phyloP scores from a whole-genome alignment of 306 rosid species.

The Quercus alba region DNA sequence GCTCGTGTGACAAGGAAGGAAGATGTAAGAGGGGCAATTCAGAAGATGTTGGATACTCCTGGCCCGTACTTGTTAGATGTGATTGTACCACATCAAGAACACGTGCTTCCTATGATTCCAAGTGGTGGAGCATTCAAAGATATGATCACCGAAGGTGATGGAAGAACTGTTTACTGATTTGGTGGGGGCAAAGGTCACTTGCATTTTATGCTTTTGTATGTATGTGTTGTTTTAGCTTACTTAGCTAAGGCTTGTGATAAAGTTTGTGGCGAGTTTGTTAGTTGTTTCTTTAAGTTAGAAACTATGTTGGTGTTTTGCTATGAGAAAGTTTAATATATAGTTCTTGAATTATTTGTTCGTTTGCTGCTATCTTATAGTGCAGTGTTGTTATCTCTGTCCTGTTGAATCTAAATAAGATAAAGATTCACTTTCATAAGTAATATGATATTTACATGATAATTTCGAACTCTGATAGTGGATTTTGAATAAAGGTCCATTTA shows the following conservation, averaged over 20 bases:
- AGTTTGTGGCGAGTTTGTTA: not conserved
- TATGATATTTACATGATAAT: no score
- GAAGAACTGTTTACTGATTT: conserved; percentile 52
- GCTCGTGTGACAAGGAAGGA: conserved; percentile 63
- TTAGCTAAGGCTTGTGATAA: not conserved
- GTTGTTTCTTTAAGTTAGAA: not conserved
- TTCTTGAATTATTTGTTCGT: not conserved
- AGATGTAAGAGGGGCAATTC: conserved; percentile 63
- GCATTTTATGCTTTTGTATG: conserved; percentile 4
- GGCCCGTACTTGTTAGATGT: conserved; percentile 93
- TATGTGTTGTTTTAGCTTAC: conserved; percentile 5
- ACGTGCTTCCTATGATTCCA: conserved; percentile 94
- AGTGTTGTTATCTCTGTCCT: no score
- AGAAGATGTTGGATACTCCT: conserved; percentile 78
- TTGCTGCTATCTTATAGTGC: not conserved
- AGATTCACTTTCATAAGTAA: no score
- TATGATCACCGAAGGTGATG: conserved; percentile 86
- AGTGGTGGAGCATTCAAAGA: conserved; percentile 89
- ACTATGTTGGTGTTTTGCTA: not conserved
- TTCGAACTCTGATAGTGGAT: no score
- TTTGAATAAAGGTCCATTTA: no score
- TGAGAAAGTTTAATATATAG: not conserved
- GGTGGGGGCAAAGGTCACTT: not conserved
- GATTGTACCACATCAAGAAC: conserved; percentile 91
- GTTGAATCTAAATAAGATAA: no score